Evolutionary conservation across 2,329 filamentous ascomycete species (phyloP).

Genomic region (Claviceps capensis): DNA sequence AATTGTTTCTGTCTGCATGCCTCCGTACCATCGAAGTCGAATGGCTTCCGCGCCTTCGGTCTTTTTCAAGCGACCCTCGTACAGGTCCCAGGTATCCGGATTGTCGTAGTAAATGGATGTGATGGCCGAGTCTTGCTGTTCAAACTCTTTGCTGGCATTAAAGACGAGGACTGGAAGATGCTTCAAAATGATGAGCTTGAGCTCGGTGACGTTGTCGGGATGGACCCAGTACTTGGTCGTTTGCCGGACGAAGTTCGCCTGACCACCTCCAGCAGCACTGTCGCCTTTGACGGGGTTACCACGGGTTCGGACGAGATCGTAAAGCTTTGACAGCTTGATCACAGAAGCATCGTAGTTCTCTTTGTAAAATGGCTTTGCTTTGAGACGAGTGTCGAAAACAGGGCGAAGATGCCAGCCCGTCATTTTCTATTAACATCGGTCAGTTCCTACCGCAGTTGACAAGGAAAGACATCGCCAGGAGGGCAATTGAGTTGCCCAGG

Average conservation of each 20-base stretch:
- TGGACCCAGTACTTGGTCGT: constrained; percentile 99
- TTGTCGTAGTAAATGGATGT: constrained; percentile 99
- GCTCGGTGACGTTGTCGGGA: constrained; percentile 91
- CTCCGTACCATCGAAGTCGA: constrained; percentile 91
- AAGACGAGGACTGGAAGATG: constrained; percentile 95
- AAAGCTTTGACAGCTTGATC: constrained; percentile 85
- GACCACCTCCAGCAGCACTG: constrained; percentile 74
- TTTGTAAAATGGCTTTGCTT: constrained; percentile 96
- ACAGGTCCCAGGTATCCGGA: constrained; percentile 83
- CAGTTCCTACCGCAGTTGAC: too few species aligned
- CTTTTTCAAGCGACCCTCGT: constrained; percentile 90
- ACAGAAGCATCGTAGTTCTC: constrained; percentile 97
- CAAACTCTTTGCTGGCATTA: constrained; percentile 94
- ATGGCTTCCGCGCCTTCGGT: constrained; percentile 96
- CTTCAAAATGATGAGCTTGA: constrained; percentile 96
- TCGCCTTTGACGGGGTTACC: constrained; percentile 90
- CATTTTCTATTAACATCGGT: constrained; percentile 52
- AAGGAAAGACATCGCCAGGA: too few species aligned
- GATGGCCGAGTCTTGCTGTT: constrained; percentile 79
- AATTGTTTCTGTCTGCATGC: constrained; percentile 88
- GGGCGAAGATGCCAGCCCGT: constrained; percentile 88
- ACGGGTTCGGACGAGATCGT: constrained; percentile 84
- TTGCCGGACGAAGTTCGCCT: constrained; percentile 91
- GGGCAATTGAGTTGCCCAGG: background rate
- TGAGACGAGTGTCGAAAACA: constrained; percentile 88